These are phyloP conservation scores for Musa schizocarpa DNA, from an alignment of 176 grass and related monocot genomes.

Conservation along the genomic window DNA sequence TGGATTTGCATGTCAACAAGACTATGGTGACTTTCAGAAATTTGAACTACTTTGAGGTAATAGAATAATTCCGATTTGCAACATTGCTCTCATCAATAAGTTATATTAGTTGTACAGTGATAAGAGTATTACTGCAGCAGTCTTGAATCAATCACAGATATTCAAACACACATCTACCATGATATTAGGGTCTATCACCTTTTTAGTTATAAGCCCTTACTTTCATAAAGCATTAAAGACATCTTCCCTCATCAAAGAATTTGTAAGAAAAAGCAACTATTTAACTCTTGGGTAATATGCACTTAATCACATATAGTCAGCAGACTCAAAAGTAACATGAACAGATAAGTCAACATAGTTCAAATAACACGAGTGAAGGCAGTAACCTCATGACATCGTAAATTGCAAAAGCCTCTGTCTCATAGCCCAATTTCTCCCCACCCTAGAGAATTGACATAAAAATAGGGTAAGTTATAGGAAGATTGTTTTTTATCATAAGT, in stretches of 20 bases:
- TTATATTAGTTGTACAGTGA: too few relatives aligned
- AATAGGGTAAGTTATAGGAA: not conserved
- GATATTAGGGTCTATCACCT: not conserved
- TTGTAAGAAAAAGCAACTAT: not conserved
- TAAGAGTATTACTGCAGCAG: too few relatives aligned
- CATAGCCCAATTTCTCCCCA: slow-evolving; percentile 85
- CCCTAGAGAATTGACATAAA: slow-evolving; percentile 29
- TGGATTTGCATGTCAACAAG: too few relatives aligned
- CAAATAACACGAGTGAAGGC: slow-evolving; percentile 8
- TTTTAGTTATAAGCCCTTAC: not conserved
- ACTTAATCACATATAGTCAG: not conserved
- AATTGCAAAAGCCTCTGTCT: slow-evolving; percentile 87
- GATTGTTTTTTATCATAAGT: not conserved
- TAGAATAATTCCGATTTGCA: too few relatives aligned
- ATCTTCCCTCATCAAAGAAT: not conserved
- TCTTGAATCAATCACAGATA: too few relatives aligned
- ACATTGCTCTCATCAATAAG: too few relatives aligned
- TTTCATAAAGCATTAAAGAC: not conserved
- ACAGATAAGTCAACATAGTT: slow-evolving; percentile 3
- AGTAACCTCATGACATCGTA: slow-evolving; percentile 86
- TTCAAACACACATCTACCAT: too few relatives aligned
- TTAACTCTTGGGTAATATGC: not conserved
- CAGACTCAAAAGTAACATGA: not conserved
- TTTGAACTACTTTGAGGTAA: too few relatives aligned
- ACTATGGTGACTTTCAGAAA: too few relatives aligned